phyloP scores from a whole-genome alignment of 2,329 filamentous ascomycete genomes.

The Phaeosphaeria sp. region DNA sequence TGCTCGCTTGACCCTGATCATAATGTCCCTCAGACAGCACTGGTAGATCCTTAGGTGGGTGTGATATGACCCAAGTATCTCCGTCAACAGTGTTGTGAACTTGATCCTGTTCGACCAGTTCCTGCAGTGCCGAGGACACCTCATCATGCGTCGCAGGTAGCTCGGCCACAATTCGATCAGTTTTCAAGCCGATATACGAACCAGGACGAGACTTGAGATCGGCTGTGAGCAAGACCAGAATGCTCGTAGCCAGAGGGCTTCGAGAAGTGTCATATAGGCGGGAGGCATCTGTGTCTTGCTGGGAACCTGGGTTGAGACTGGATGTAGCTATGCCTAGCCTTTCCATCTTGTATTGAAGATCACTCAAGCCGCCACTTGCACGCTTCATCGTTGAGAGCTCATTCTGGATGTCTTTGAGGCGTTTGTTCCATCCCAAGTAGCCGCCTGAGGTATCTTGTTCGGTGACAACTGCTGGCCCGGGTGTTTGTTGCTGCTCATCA shows the following conservation, averaged over 20 bases:
- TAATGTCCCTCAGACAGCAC: not conserved
- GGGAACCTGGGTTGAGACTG: not conserved
- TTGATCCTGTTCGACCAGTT: conserved; percentile 6
- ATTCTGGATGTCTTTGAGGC: conserved; percentile 4
- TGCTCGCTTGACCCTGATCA: not conserved
- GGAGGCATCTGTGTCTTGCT: not conserved
- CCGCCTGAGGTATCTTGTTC: not conserved
- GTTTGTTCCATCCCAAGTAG: conserved; percentile 1
- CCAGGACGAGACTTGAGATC: conserved; percentile 20
- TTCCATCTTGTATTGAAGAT: conserved; percentile 18
- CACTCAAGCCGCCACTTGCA: conserved; percentile 2
- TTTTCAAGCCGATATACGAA: conserved; percentile 24
- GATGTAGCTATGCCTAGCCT: conserved; percentile 10
- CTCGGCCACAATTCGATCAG: conserved; percentile 11
- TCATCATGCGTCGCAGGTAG: conserved; percentile 2
- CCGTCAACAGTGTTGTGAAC: conserved; percentile 24
- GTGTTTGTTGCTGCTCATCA: not conserved
- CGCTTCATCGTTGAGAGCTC: not conserved
- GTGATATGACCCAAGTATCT: conserved; percentile 26
- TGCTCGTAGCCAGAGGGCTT: conserved; percentile 9
- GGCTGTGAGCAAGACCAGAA: conserved; percentile 16
- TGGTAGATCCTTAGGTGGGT: conserved; percentile 13
- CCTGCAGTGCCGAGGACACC: not conserved
- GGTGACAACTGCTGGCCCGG: not conserved
- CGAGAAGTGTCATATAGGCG: not conserved